Conservation (phyloP, 352 stramenopile species). For the Thalassiosira livingstoniorum region DNA sequence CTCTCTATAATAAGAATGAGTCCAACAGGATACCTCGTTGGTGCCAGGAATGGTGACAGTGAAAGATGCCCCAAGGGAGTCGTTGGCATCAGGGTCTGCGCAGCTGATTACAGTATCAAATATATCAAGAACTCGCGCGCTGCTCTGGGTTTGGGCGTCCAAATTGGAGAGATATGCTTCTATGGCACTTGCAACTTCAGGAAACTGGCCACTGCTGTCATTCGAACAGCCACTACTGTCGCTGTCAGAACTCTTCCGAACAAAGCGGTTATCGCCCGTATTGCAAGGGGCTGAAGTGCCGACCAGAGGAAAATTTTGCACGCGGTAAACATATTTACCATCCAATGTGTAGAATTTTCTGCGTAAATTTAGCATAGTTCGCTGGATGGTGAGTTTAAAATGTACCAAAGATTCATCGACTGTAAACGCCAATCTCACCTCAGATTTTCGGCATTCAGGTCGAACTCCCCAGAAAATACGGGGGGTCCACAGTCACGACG, state of each 20-base stretch:
- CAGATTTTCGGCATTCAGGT: conserved; percentile 46
- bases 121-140: conserved; percentile 47
- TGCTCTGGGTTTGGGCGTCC: conserved; percentile 20
- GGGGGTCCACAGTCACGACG: conserved; percentile 43
- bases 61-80: conserved; percentile 43
- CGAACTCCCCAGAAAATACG: conserved; percentile 37
- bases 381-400: too few species aligned
- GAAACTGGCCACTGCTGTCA: conserved; percentile 31
- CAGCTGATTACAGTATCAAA: conserved; percentile 17
- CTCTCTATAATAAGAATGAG: conserved; percentile 43
- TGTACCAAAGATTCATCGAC: too few species aligned
- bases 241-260: conserved; percentile 44
- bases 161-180: conserved; percentile 3
- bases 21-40: conserved; percentile 43
- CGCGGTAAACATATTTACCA: conserved; percentile 53
- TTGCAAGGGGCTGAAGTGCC: conserved; percentile 35
- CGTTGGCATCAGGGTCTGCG: conserved; percentile 16
- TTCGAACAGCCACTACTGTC: conserved; percentile 22
- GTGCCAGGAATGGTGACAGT: conserved; percentile 42
- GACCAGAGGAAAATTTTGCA: conserved; percentile 47
- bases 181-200: conserved; percentile 27
- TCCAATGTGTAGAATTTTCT: conserved; percentile 59
- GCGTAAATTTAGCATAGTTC: too few species aligned
- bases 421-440: too few species aligned
- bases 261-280: conserved; percentile 39